These are phyloP conservation scores for Fermentozyma sake DNA, from an alignment of 1,139 yeast species.

Conservation along the genomic window DNA sequence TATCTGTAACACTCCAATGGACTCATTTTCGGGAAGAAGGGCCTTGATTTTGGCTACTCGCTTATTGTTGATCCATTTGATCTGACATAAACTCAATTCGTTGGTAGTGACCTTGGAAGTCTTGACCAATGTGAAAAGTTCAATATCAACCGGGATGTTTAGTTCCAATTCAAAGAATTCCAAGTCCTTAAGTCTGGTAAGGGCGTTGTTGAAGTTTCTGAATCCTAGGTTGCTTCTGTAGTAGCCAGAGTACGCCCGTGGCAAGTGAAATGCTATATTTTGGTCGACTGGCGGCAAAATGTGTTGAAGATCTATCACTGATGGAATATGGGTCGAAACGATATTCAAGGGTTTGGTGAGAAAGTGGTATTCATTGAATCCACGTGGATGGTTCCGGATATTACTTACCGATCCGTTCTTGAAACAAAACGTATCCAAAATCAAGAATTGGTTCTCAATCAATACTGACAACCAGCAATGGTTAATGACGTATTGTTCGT, in stretches of 20 bases:
- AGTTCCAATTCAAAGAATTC: slow-evolving; percentile 79
- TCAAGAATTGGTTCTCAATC: slow-evolving; percentile 71
- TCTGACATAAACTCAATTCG: slow-evolving; percentile 67
- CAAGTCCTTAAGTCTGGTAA: slow-evolving; percentile 65
- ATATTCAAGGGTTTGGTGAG: slow-evolving; percentile 69
- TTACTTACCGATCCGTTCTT: slow-evolving; percentile 36
- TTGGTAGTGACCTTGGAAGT: slow-evolving; percentile 50
- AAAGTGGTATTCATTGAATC: slow-evolving; percentile 61
- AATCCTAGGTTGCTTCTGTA: slow-evolving; percentile 55
- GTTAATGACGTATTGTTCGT: slow-evolving; percentile 57
- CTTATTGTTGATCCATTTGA: slow-evolving; percentile 61
- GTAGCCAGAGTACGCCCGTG: slow-evolving; percentile 81
- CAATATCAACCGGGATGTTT: slow-evolving; percentile 65
- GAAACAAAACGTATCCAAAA: slow-evolving; percentile 55
- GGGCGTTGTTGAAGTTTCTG: slow-evolving; percentile 69
- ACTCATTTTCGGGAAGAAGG: slow-evolving; percentile 60
- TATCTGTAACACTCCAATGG: slow-evolving; percentile 70
- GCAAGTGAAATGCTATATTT: slow-evolving; percentile 72
- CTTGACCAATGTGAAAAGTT: slow-evolving; percentile 51
- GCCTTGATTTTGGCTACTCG: slow-evolving; percentile 80
- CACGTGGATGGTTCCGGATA: slow-evolving; percentile 18
- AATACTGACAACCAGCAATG: slow-evolving; percentile 88
- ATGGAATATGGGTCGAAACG: slow-evolving; percentile 84
- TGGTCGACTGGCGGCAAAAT: slow-evolving; percentile 81
- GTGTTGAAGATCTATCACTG: slow-evolving; percentile 74